These are phyloP conservation scores for Saccharum hybrid DNA, from an alignment of 202 grass and related monocot species.

Conservation along the genomic window DNA sequence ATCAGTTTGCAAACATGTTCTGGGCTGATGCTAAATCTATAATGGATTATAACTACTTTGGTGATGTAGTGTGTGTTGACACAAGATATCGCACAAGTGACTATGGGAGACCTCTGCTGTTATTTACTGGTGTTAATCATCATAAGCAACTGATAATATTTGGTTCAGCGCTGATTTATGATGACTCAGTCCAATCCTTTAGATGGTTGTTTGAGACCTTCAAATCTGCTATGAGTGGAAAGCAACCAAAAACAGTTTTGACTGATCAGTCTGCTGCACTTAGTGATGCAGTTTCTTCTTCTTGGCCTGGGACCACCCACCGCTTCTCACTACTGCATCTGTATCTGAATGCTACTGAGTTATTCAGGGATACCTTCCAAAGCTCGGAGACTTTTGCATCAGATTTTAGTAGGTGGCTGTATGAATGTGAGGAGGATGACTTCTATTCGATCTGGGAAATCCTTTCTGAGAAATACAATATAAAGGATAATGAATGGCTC, in stretches of 20 bases:
- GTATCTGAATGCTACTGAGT: slow-evolving; percentile 60
- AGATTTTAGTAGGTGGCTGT: slow-evolving; percentile 72
- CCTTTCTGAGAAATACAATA: slow-evolving; percentile 69
- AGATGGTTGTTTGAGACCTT: slow-evolving; percentile 86
- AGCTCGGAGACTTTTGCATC: slow-evolving; percentile 57
- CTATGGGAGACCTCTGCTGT: slow-evolving; percentile 63
- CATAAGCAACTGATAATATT: slow-evolving; percentile 81
- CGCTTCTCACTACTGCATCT: slow-evolving; percentile 69
- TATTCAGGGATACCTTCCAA: slow-evolving; percentile 63
- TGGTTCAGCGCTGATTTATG: slow-evolving; percentile 68
- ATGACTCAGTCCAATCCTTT: slow-evolving; percentile 75
- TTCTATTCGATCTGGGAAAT: slow-evolving; percentile 68
- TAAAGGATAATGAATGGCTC: slow-evolving; percentile 87
- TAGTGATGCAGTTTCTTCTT: slow-evolving; percentile 58
- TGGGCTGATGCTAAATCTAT: slow-evolving; percentile 81
- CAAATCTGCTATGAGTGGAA: slow-evolving; percentile 76
- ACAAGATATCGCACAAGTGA: slow-evolving; percentile 67
- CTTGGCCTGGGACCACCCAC: slow-evolving; percentile 65
- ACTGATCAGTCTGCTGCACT: slow-evolving; percentile 57
- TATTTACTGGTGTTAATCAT: slow-evolving; percentile 90
- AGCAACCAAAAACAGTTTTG: slow-evolving; percentile 80
- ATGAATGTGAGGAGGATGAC: slow-evolving; percentile 64
- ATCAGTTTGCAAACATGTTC: slow-evolving; percentile 79
- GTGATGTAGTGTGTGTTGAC: slow-evolving; percentile 86
- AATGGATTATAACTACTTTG: slow-evolving; percentile 77